Percentiles rank a stretch among this genome's conserved stretches.
These are phyloP conservation scores for Phytopythium kandeliae DNA, from an alignment of 352 stramenopile species.

Conservation along the genomic window DNA sequence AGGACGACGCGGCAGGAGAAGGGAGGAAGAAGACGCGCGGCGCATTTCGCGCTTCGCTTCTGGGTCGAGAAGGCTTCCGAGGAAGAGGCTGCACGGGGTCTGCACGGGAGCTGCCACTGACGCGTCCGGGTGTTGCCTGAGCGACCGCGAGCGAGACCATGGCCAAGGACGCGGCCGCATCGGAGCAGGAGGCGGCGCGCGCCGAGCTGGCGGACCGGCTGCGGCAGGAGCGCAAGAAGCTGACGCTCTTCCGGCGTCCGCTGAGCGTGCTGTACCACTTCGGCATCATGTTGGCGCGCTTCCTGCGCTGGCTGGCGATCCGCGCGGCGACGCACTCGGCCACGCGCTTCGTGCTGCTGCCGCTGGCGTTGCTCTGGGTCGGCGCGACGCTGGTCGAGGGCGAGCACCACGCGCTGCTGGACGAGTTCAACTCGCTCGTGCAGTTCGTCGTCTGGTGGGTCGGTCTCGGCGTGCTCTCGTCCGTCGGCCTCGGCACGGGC, in stretches of 20 bases:
- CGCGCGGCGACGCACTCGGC: constrained; percentile 59
- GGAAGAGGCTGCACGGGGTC: too few species aligned
- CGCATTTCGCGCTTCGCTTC: background rate
- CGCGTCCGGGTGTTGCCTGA: background rate
- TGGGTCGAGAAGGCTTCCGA: background rate
- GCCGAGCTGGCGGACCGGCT: constrained; percentile 44
- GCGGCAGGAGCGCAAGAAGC: constrained; percentile 71
- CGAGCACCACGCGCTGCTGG: constrained; percentile 65
- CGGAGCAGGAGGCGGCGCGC: background rate
- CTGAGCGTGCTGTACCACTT: constrained; percentile 79
- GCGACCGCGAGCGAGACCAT: background rate
- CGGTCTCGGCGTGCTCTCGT: constrained; percentile 91
- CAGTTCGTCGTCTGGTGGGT: constrained; percentile 93
- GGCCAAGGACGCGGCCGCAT: background rate
- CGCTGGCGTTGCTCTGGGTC: constrained; percentile 63
- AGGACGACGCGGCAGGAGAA: background rate
- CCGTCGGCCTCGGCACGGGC: constrained; percentile 90
- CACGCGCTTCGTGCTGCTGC: constrained; percentile 75
- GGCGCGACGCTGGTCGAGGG: constrained; percentile 57
- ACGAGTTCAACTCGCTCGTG: constrained; percentile 79
- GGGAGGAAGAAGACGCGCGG: background rate
- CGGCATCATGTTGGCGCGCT: constrained; percentile 63
- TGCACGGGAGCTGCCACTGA: too few species aligned
- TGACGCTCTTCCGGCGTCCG: constrained; percentile 80
- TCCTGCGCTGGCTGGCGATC: constrained; percentile 65